Base-by-base conservation (phyloP, 306 rosid species). In the Casuarina equisetifolia region DNA sequence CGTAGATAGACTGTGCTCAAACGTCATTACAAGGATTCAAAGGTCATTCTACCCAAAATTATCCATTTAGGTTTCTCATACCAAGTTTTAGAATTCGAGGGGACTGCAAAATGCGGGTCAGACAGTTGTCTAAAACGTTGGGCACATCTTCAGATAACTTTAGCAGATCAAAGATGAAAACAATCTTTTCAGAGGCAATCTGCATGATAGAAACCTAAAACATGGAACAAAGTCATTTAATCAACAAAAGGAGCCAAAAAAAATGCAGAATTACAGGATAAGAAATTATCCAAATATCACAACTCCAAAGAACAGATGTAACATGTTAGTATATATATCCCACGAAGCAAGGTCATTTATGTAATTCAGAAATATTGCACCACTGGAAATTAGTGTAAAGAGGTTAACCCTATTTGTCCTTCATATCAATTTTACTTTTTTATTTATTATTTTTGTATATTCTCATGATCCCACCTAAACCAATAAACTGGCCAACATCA, bases 151-250 rank as follows among this genome's bases (percentile, higher is more conserved):
- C 74, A 16, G 70, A 90, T 88, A 96, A 81, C 89, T 87, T 92
- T 78, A 96, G 88, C 80, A 96, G 83, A 82, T 96, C 99, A 68
- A 92, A 79, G 83, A 96, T 79, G 79, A 92, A 91, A 74, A 76
- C 94, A 83, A 70, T 81, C 78, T 86, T 86, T 83, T 91, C 97
- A 73, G 97, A 88, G 69, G 97, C 96, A 82, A 96, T 86, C 89
- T 96, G 99, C 91, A 96, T 81, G 78, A 96, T 92, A 82, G 99
- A 96, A 81, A 96, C 99, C 98, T 96, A 94, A 84, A 86, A 84
- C 73, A 69, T 35, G 78, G 80, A 74, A 80, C 19, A 67, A 66
- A 46, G n/a, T 74, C 51, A 43, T 12, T 67, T 42, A 2, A 61
- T 36, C 35, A 61, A 35, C 67, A 16, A 8, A 42, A n/a, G 50